Evolutionary conservation across 2,329 filamentous ascomycete genomes (phyloP).

Genomic region (Fusarium globosum): DNA sequence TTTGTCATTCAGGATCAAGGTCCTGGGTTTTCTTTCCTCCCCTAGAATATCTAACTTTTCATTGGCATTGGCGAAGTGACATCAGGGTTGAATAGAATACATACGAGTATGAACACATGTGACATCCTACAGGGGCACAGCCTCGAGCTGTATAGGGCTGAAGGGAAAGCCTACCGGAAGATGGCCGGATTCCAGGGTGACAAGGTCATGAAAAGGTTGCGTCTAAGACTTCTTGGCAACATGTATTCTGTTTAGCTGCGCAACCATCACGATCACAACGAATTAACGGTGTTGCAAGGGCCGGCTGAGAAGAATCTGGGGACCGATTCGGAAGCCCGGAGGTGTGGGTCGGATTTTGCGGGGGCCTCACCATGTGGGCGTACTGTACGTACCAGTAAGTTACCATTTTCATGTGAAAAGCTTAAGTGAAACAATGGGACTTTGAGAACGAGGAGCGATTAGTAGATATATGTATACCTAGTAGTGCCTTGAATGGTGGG

Average conservation of each 20-base stretch:
- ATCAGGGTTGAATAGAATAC: background rate
- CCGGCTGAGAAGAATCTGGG: conserved; percentile 19
- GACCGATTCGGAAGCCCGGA: conserved; percentile 19
- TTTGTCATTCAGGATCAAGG: background rate
- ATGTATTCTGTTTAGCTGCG: conserved; percentile 13
- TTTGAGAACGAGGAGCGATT: background rate
- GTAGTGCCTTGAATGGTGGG: too few relatives aligned
- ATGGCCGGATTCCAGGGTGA: conserved; percentile 36
- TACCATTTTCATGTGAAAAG: conserved; percentile 32
- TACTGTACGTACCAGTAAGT: background rate
- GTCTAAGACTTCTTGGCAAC: conserved; percentile 29
- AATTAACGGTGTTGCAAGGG: conserved; percentile 14
- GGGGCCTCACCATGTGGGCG: conserved; percentile 9
- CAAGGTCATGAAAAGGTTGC: conserved; percentile 23
- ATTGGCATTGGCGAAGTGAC: background rate
- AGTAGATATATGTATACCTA: background rate
- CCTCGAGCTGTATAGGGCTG: conserved; percentile 36
- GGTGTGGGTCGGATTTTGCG: conserved; percentile 24
- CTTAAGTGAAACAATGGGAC: background rate
- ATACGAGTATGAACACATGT: conserved; percentile 5
- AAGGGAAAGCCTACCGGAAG: conserved; percentile 37
- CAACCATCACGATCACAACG: conserved; percentile 19
- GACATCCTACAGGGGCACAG: conserved; percentile 3
- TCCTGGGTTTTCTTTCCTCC: background rate
- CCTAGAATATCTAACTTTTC: background rate